Conservation (phyloP, 257 asterid species). For the Petunia secreta region DNA sequence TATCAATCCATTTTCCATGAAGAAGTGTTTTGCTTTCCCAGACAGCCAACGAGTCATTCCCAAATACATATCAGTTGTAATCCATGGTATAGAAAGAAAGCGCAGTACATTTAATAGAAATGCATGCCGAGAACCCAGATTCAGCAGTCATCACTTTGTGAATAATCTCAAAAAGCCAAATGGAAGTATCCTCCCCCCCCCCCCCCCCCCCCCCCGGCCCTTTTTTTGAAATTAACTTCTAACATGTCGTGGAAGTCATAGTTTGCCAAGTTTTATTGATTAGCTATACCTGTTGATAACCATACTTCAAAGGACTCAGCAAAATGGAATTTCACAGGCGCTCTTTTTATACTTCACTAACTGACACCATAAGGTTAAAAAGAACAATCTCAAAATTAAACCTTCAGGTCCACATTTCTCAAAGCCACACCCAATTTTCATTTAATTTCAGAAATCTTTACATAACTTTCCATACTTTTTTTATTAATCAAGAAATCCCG, state of each 20-base stretch:
- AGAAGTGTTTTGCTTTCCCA: background rate
- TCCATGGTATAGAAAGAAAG: background rate
- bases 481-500: too few species aligned
- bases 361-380: background rate
- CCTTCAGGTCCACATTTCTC: background rate
- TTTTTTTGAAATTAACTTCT: background rate
- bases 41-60: background rate
- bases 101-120: background rate
- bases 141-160: background rate
- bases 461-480: background rate
- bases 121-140: background rate
- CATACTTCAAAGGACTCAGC: background rate
- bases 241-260: background rate
- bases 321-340: background rate
- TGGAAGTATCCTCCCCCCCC: background rate
- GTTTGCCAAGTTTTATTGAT: background rate
- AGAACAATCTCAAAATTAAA: background rate
- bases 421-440: background rate
- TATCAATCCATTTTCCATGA: background rate
- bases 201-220: too few species aligned
- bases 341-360: background rate
- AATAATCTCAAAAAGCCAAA: background rate
- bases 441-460: background rate
- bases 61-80: background rate
- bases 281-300: background rate